Evolutionary conservation across 768 basidiomycete genomes (phyloP), one percentile per base, ranked within the genome.

Genomic region (Naematelia encephala): DNA sequence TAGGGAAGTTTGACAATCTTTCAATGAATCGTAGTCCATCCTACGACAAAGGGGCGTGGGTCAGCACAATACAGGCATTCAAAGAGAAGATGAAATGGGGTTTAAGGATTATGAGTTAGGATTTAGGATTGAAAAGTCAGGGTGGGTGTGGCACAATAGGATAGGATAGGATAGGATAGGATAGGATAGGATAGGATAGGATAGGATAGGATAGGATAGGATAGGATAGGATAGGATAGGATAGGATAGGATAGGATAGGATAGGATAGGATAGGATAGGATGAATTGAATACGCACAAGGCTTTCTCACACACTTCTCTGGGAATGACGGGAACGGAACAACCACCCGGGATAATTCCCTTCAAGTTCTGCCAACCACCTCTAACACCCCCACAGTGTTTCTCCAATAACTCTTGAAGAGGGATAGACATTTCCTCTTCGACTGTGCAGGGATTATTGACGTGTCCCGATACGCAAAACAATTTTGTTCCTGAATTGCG

Each of bases 361-460:
- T 96, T 84, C 19, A 97, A 77, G 79, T 99, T 98, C 70, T 93
- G 87, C 94, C 94, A 99, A 8, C 94, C 94, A 56, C 94, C 94
- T 30, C 81, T 80, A 43, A 99, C 85, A 70, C 94, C 94, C 21
- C 94, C 94, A 72, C 92, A 94, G 78, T 99, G 94, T 80, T 91
- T 94, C 79, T 97, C 94, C 53, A 99, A 78, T 54, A 98, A 81
- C 49, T 99, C 94, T 78, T 87, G 87, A 63, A 97, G 78, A 8
- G 93, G 91, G 50, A 98, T 98, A 63, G 89, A 90, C 94, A 98
- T 99, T 82, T 98, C 94, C 78, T 99, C 94, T 80, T 99, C 94
- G 23, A 99, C 84, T 19, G 96, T 91, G 75, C 90, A 94, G 1
- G 94, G 94, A 78, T 94, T 96, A 80, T 97, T 97, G 67, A 98